Evolutionary conservation across 306 rosid genomes (phyloP).

Genomic region (Gillenia trifoliata): DNA sequence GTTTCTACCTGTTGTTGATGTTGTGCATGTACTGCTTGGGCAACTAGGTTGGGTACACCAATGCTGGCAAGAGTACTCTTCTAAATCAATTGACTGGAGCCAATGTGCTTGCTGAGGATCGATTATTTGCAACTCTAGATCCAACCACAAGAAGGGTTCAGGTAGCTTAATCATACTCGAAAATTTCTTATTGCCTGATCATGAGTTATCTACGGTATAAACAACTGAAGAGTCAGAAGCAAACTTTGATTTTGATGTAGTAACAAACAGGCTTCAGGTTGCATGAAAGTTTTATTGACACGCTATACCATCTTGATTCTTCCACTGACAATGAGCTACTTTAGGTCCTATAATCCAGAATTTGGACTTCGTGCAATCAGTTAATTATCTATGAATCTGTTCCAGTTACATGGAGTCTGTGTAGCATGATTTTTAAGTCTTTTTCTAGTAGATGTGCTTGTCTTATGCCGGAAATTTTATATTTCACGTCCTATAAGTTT

Average conservation of each 20-base stretch:
- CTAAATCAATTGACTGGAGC: constrained; percentile 92
- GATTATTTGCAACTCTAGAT: constrained; percentile 93
- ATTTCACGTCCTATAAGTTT: background rate
- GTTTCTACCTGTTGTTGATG: background rate
- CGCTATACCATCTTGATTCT: too few relatives aligned
- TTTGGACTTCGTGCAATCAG: background rate
- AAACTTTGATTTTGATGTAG: background rate
- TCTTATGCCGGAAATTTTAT: background rate
- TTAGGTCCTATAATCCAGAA: background rate
- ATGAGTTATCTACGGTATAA: background rate
- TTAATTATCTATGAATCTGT: background rate
- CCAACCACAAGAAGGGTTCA: constrained; percentile 98
- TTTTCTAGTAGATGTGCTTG: background rate
- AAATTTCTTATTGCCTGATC: constrained; percentile 4
- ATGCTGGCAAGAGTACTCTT: constrained; percentile 98
- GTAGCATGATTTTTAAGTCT: background rate
- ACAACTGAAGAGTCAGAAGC: background rate
- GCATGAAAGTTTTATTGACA: background rate
- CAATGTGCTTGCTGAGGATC: constrained; percentile 91
- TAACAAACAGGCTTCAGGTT: background rate
- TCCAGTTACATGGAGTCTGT: background rate
- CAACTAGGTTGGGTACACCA: constrained; percentile 91
- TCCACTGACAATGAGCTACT: background rate
- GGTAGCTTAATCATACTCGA: constrained; percentile 44
- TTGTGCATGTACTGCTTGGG: constrained; percentile 5